Conservation (phyloP, 2,329 filamentous ascomycete species). For the Aureobasidium subglaciale region DNA sequence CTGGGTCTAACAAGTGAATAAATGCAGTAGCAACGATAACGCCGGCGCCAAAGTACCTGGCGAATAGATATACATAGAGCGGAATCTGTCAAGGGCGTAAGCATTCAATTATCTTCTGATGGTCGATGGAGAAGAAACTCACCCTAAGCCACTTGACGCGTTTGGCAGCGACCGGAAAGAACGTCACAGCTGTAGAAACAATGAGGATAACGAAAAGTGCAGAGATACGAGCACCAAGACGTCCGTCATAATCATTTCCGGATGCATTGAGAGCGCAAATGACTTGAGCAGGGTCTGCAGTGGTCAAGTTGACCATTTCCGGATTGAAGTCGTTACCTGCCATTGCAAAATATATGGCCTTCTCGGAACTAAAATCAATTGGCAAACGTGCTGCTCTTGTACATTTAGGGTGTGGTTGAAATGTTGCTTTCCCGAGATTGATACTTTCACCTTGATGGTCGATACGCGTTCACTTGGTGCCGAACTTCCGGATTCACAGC, state of each 20-base stretch:
- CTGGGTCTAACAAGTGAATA: constrained; percentile 15
- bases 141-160: constrained; percentile 32
- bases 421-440: background rate
- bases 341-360: background rate
- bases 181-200: constrained; percentile 34
- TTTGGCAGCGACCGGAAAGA: constrained; percentile 44
- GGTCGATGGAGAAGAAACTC: background rate
- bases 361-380: background rate
- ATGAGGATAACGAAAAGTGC: constrained; percentile 41
- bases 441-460: background rate
- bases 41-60: constrained; percentile 88
- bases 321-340: background rate
- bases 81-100: background rate
- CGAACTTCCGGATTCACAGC: background rate
- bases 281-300: constrained; percentile 36
- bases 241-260: constrained; percentile 49
- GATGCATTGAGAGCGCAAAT: constrained; percentile 43
- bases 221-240: constrained; percentile 36
- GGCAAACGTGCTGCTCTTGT: background rate
- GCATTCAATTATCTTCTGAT: no score
- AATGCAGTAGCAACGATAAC: constrained; percentile 91
- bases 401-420: background rate
- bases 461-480: no score
- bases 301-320: constrained; percentile 26
- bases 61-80: constrained; percentile 63